Evolutionary conservation across 192 early-diverging fungal genomes (phyloP).

Genomic region (Coemansia sp.): DNA sequence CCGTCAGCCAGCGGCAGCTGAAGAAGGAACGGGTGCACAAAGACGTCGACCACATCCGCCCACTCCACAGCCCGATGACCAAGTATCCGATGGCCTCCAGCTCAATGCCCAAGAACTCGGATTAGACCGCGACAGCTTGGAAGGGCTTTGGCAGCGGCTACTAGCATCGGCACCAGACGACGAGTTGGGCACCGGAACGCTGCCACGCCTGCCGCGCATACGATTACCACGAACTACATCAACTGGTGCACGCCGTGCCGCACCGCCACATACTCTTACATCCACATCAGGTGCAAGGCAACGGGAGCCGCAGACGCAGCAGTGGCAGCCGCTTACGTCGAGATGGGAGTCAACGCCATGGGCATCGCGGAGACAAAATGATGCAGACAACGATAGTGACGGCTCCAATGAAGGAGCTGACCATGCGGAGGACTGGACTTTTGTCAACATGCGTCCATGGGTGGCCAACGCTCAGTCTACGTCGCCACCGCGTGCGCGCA

Average conservation of each 20-base stretch:
- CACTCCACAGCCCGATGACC: neutral
- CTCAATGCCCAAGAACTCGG: neutral
- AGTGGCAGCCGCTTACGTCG: neutral
- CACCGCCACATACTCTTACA: neutral
- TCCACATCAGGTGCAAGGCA: neutral
- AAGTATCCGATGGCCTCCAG: neutral
- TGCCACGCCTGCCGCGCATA: conserved; percentile 5
- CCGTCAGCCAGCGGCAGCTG: neutral
- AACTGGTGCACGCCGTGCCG: neutral
- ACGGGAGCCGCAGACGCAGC: neutral
- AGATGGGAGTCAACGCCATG: neutral
- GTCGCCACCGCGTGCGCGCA: conserved; percentile 5
- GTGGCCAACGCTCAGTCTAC: neutral
- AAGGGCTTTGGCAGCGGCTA: conserved; percentile 21
- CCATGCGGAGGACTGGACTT: conserved; percentile 18
- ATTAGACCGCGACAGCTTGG: conserved; percentile 10
- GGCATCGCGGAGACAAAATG: neutral
- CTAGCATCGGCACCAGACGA: neutral
- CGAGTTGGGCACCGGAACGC: neutral
- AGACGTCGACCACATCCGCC: neutral
- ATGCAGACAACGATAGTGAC: neutral
- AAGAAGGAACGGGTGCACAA: neutral
- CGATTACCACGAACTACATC: neutral
- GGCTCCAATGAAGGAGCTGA: neutral
- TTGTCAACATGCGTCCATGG: conserved; percentile 21